phyloP scores from a whole-genome alignment of 352 stramenopile species.

The Phytopythium vexans region DNA sequence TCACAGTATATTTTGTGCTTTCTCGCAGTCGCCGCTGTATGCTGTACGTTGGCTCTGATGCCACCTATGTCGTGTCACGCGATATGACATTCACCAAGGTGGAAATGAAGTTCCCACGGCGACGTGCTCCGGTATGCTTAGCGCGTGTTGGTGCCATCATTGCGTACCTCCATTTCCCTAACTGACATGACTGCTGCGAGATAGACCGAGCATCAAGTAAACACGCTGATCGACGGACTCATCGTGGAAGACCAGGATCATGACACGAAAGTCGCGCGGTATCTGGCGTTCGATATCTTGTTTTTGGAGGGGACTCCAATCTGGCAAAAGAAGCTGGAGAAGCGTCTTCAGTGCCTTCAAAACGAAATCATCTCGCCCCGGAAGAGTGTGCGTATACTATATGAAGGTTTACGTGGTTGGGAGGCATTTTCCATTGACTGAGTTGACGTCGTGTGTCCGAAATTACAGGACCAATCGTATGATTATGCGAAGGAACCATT shows the following conservation, averaged over 20 bases:
- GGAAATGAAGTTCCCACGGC: constrained; percentile 86
- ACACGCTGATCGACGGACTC: constrained; percentile 83
- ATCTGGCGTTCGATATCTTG: constrained; percentile 80
- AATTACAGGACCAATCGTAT: constrained; percentile 60
- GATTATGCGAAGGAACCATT: constrained; percentile 82
- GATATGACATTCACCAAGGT: constrained; percentile 85
- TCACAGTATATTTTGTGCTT: constrained; percentile 1
- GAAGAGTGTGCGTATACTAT: constrained; percentile 59
- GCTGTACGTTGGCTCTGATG: constrained; percentile 62
- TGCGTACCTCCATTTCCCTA: neutral
- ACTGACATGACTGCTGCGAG: neutral
- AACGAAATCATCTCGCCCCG: constrained; percentile 87
- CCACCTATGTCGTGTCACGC: constrained; percentile 77
- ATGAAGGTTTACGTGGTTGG: no score
- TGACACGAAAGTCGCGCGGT: constrained; percentile 67
- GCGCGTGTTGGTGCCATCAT: neutral
- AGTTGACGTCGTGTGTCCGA: neutral
- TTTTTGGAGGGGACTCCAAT: constrained; percentile 77
- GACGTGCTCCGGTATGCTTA: constrained; percentile 48
- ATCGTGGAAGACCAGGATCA: constrained; percentile 86
- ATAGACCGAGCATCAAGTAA: constrained; percentile 64
- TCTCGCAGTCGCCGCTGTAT: constrained; percentile 65
- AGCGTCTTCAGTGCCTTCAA: constrained; percentile 83
- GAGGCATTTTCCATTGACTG: neutral
- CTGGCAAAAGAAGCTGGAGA: constrained; percentile 88